Evolutionary conservation across 768 basidiomycete genomes (phyloP), one percentile per base, ranked within the genome.

Genomic region (Thelephora ganbajun): DNA sequence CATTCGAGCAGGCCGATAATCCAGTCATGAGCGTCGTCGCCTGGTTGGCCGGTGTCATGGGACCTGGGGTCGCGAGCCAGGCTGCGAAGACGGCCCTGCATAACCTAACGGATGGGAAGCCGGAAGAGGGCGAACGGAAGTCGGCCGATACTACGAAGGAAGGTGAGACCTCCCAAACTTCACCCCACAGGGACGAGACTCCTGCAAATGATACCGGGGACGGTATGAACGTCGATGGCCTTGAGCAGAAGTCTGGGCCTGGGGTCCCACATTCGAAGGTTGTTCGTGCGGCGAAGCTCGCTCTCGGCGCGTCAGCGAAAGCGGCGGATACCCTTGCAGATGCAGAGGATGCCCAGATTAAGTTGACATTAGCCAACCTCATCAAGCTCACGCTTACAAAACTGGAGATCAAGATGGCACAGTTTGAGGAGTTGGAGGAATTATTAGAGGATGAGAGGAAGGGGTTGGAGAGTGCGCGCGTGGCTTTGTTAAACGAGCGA

Each of bases 21-120:
- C 96, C 96, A 0, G 90, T 99, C 14, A 91, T 99, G 91, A 90
- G 87, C 61, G 96, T 98, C 19, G 93, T 98, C 16, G 91, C 96
- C 1, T 98, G 97, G 69, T 71, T 99, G 19, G 91, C 96, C 6
- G 86, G 89, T 5, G 91, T 93, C 9, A 84, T 98, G 6, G 80
- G 79, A 9, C 90, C 91, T 0, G 81, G 82, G 0, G 84, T 96
- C 3, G 94, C 93, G 3, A 86, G 90, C 0, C 91, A 91, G 50
- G 94, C 93, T 1, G 96, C 96, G 5, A 91, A 91, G 61, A 80
- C 80, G 0, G 92, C 91, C 0, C 64, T 94, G 51, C 85, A 85
- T 41, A 84, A 85, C 49, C 70, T 94, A 16, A 82, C 80, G 7
- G 78, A 80, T 52, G 77, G 73, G 9, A 56, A 54, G 33, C 60